phyloP scores from a whole-genome alignment of 192 early-diverging fungal species.

The Mortierella hygrophila region DNA sequence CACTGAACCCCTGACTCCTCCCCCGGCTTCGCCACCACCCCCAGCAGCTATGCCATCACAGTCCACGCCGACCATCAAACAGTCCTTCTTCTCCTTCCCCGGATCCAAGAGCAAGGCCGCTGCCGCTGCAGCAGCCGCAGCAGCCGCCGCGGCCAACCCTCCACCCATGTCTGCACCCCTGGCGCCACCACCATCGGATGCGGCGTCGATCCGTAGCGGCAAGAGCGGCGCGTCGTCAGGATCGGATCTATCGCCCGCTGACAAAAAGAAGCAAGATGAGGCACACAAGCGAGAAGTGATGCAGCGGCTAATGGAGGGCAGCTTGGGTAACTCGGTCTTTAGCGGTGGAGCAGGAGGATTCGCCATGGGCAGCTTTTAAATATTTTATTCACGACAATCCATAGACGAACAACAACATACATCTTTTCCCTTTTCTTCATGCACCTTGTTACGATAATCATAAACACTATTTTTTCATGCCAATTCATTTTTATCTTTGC shows the following conservation, averaged over 20 bases:
- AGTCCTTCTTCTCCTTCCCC: conserved; percentile 51
- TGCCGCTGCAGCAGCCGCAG: conserved; percentile 8
- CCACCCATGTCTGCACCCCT: conserved; percentile 9
- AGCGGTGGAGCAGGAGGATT: background rate
- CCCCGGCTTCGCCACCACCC: conserved; percentile 47
- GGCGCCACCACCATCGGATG: conserved; percentile 14
- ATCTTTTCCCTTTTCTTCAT: background rate
- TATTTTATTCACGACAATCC: background rate
- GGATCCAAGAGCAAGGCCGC: conserved; percentile 45
- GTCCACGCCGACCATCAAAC: conserved; percentile 23
- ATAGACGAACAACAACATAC: background rate
- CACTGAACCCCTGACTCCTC: conserved; percentile 48
- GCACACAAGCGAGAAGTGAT: conserved; percentile 45
- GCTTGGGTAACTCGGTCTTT: conserved; percentile 15
- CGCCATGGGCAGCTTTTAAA: background rate
- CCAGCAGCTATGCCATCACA: conserved; percentile 10
- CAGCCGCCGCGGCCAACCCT: background rate
- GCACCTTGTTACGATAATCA: background rate
- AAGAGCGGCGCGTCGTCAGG: conserved; percentile 16
- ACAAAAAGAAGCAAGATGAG: conserved; percentile 39
- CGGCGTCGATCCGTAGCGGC: conserved; percentile 18
- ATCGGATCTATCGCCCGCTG: background rate
- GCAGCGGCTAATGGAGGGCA: conserved; percentile 29
- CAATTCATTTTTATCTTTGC: background rate
- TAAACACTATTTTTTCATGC: background rate